Conservation (phyloP, 1,284 basidiomycete genomes). For the Ceratobasidium sp. region DNA sequence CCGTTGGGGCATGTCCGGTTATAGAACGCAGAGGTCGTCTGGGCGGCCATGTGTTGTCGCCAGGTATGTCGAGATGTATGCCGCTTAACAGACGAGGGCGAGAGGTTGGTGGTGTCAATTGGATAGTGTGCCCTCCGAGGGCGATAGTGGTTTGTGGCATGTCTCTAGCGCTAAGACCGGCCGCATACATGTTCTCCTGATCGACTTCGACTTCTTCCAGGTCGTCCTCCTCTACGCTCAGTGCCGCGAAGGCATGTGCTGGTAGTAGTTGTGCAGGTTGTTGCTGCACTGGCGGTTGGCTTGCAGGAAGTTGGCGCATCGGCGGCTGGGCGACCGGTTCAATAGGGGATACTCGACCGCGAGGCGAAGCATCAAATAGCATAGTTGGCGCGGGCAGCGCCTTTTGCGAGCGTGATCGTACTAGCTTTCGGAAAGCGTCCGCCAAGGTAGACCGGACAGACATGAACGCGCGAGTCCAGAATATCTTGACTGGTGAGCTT, state of each 20-base stretch:
- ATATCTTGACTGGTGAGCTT: constrained; percentile 12
- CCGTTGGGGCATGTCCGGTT: not conserved
- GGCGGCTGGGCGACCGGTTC: not conserved
- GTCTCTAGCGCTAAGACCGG: not conserved
- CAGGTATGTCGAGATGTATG: constrained; percentile 14
- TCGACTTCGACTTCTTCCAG: constrained; percentile 8
- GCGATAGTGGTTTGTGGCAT: constrained; percentile 14
- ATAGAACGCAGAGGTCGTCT: not conserved
- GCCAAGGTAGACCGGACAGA: constrained; percentile 30
- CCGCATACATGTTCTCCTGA: not conserved
- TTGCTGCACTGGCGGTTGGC: not conserved
- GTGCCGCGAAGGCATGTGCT: not conserved
- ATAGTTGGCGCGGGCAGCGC: not conserved
- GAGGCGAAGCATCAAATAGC: not conserved
- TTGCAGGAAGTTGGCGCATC: not conserved
- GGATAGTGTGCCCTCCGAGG: constrained; percentile 25
- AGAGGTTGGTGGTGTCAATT: not conserved
- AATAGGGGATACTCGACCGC: not conserved
- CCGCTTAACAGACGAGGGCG: constrained; percentile 18
- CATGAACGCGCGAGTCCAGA: constrained; percentile 32
- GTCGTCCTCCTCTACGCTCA: not conserved
- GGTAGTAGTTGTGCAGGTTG: no score
- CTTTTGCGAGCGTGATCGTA: not conserved
- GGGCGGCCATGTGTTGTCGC: constrained; percentile 25
- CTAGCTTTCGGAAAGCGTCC: constrained; percentile 4